Evolutionary conservation across 306 rosid genomes (phyloP), one percentile per base, ranked within the genome.

Genomic region (Neltuma alba): DNA sequence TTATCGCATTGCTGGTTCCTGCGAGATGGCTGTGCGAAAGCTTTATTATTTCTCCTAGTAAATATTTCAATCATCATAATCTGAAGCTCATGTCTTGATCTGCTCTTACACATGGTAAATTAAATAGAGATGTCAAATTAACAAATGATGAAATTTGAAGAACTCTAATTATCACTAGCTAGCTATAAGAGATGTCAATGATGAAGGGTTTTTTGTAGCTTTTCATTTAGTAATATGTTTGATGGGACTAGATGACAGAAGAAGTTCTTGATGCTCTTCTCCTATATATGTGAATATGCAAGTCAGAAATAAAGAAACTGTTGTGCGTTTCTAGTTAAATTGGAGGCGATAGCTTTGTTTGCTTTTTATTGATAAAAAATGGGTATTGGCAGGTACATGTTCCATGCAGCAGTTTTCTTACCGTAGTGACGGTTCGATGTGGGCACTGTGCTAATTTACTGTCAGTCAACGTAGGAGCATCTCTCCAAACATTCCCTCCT

Each of bases 361-460:
- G 18, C 34, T 58, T 71, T 79, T 76, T 28, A 37, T 68, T 55
- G 8, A 27, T 28, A 79, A 81, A 55, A 85, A 81, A 55, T 76
- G 62, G 81, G 45, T 28, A 48, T 44, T 48, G 47, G 88, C 92
- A 95, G 99, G 99, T 95, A 48, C 93, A 94, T 85, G 99, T 95
- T 87, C 99, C 99, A 91, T 88, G 91, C 87, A 89, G 84, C 89
- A 91, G 86, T 83, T 52, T 88, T 83, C 84, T 83, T 47, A 88
- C 87, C 71, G 69, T 90, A 30, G 98, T 89, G 81, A 95, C 99
- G 8, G 99, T 95, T 70, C 88, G 99, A 89, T 95, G 99, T 36
- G 99, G 99, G 7, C 98, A 95, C 71, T 95, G 99, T 82, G 89
- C 96, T 21, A 93, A 93, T 91, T 83, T 95, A 87, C 87, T 95